Base-by-base conservation (phyloP, 768 basidiomycete genomes). In the Agaricus sinodeliciosus region DNA sequence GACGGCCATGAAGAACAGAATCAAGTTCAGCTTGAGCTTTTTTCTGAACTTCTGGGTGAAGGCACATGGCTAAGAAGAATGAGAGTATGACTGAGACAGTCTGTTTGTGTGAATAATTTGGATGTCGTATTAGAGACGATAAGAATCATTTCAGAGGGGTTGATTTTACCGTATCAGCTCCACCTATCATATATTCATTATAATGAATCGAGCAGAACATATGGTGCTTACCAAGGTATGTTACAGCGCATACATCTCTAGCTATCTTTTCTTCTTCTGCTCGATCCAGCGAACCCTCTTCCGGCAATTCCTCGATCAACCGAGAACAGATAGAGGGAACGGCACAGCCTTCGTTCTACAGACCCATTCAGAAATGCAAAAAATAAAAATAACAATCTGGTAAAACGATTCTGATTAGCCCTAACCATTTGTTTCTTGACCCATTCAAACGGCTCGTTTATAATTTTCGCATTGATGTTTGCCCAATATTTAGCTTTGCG, bases 381-480 rank as follows among this genome's bases (percentile, higher is more conserved):
- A 46, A 15, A 1, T 27, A 3, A 6, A n/a, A n/a, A n/a, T n/a
- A n/a, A 18, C 28, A 31, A 45, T n/a, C 42, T 3, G 42, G 42
- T 7, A 4, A 3, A 27, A 27, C 43, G 12, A 22, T 43, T n/a
- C n/a, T n/a, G n/a, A n/a, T n/a, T n/a, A n/a, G n/a, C n/a, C n/a
- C n/a, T n/a, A n/a, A 53, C 55, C 43, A 49, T 36, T 19, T 35
- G 39, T 2, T 47, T 6, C 15, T 40, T 64, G 1, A 70, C 66
- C 18, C 65, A 63, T 3, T 59, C 48, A 45, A 73, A 77, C 0
- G 77, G 76, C 5, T 65, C 58, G 27, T 74, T 66, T 11, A 67
- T 58, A 62, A 75, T 66, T 11, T 69, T 63, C 3, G 60, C 48
- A 4, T 66, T 63, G 6, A 65, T 58, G 13, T 59, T 60, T 18